phyloP scores from a whole-genome alignment of 2,329 filamentous ascomycete genomes.

The Laburnicola sp. region DNA sequence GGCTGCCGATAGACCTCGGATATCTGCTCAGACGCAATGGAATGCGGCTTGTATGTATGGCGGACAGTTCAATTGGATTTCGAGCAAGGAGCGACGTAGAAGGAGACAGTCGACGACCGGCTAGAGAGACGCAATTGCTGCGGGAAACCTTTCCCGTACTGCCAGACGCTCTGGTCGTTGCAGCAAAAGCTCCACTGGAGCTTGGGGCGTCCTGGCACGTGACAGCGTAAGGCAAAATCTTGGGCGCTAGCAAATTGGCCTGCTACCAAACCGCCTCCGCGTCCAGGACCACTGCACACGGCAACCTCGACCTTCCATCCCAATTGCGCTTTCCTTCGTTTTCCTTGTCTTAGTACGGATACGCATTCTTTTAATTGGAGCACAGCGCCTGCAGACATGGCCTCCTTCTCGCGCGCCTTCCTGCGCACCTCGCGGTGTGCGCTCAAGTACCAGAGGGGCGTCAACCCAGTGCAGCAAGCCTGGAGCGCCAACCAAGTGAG shows the following conservation, averaged over 20 bases:
- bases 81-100: slow-evolving; percentile 1
- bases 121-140: slow-evolving; percentile 1
- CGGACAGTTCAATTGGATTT: slow-evolving; percentile 12
- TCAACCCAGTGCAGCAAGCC: slow-evolving; percentile 76
- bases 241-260: slow-evolving; percentile 40
- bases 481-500: slow-evolving; percentile 66
- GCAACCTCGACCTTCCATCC: slow-evolving; percentile 42
- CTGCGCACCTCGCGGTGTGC: slow-evolving; percentile 79
- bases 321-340: slow-evolving; percentile 34
- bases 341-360: slow-evolving; percentile 27
- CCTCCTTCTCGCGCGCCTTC: slow-evolving; percentile 79
- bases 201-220: slow-evolving; percentile 30
- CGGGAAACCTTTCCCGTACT: slow-evolving; percentile 22
- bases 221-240: slow-evolving; percentile 20
- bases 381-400: slow-evolving; percentile 71
- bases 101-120: background rate
- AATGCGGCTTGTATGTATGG: slow-evolving; percentile 14
- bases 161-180: slow-evolving; percentile 8
- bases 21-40: slow-evolving; percentile 27
- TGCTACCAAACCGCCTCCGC: slow-evolving; percentile 20
- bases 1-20: slow-evolving; percentile 43
- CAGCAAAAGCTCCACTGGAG: slow-evolving; percentile 23
- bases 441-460: slow-evolving; percentile 65
- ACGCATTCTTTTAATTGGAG: slow-evolving; percentile 44
- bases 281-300: slow-evolving; percentile 50